Percentiles rank a stretch among this genome's conserved stretches.
These are phyloP conservation scores for Leucosporidium creatinivorum DNA, from an alignment of 768 basidiomycete genomes.

Conservation along the genomic window DNA sequence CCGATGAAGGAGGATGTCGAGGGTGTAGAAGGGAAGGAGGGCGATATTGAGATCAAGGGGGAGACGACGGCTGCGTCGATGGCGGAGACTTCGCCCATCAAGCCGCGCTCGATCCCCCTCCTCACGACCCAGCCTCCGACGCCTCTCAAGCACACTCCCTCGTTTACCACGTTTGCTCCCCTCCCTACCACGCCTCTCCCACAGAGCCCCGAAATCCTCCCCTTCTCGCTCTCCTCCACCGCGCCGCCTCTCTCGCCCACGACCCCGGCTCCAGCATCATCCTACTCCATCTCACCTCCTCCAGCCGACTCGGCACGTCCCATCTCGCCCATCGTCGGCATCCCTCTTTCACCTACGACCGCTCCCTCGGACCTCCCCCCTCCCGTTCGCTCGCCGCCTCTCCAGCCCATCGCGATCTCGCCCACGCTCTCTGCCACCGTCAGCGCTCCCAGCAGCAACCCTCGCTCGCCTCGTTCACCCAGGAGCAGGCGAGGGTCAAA, in stretches of 20 bases:
- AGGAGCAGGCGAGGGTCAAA: too few relatives aligned
- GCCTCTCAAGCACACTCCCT: slow-evolving; percentile 6
- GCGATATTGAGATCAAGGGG: neutral
- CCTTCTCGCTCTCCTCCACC: neutral
- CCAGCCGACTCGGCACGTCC: too few relatives aligned
- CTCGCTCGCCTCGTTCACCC: too few relatives aligned
- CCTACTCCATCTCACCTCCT: too few relatives aligned
- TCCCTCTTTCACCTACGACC: too few relatives aligned
- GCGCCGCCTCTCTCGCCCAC: neutral
- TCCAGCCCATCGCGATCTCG: too few relatives aligned
- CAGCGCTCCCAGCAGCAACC: too few relatives aligned
- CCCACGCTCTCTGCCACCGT: too few relatives aligned
- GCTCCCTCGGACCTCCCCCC: too few relatives aligned
- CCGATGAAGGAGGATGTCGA: neutral
- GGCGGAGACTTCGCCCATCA: neutral
- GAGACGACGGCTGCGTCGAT: neutral
- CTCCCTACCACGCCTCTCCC: neutral
- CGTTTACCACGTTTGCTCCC: neutral
- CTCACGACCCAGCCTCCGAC: slow-evolving; percentile 27
- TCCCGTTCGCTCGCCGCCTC: too few relatives aligned
- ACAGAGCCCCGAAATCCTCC: neutral
- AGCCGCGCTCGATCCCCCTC: slow-evolving; percentile 1
- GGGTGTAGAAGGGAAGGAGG: neutral
- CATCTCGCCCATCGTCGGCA: too few relatives aligned
- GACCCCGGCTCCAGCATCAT: neutral